These are phyloP conservation scores for Trichosporon inkin DNA, from an alignment of 1,284 basidiomycete genomes.

Conservation along the genomic window DNA sequence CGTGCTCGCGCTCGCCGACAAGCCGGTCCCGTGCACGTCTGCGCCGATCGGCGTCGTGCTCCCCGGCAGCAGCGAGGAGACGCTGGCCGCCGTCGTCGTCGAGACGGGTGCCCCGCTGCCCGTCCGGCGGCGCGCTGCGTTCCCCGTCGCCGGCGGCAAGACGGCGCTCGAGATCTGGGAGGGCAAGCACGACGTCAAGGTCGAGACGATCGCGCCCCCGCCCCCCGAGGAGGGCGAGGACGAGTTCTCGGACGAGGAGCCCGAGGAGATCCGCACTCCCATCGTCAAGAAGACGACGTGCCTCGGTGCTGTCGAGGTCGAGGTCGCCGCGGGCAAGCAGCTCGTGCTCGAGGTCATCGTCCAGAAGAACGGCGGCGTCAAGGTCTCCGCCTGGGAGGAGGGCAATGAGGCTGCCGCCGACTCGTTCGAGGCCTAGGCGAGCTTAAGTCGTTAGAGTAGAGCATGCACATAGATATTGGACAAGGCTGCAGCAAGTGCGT, in stretches of 20 bases:
- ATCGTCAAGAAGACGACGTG: slow-evolving; percentile 62
- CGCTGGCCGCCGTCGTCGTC: slow-evolving; percentile 58
- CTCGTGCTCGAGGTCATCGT: slow-evolving; percentile 63
- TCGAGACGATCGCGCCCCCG: slow-evolving; percentile 58
- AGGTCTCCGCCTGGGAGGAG: slow-evolving; percentile 55
- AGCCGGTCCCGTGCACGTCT: slow-evolving; percentile 57
- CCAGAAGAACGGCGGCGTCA: slow-evolving; percentile 56
- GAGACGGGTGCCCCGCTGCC: slow-evolving; percentile 74
- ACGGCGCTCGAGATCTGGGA: slow-evolving; percentile 84
- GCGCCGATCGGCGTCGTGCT: slow-evolving; percentile 76
- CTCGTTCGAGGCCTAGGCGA: slow-evolving; percentile 31
- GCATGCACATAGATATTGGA: slow-evolving; percentile 15
- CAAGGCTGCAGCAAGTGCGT: not conserved
- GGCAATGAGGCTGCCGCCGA: slow-evolving; percentile 48
- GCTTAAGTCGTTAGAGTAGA: slow-evolving; percentile 18
- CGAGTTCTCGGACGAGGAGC: slow-evolving; percentile 56
- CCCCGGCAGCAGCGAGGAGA: slow-evolving; percentile 58
- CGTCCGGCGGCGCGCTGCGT: slow-evolving; percentile 63
- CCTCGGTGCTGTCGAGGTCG: slow-evolving; percentile 54
- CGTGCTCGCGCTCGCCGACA: slow-evolving; percentile 56
- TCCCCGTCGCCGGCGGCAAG: slow-evolving; percentile 62
- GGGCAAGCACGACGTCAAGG: slow-evolving; percentile 71
- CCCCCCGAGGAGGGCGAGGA: slow-evolving; percentile 41
- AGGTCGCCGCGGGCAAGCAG: slow-evolving; percentile 55
- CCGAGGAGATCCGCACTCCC: slow-evolving; percentile 63